phyloP scores from a whole-genome alignment of 257 asterid species.

The Nicotiana knightiana region DNA sequence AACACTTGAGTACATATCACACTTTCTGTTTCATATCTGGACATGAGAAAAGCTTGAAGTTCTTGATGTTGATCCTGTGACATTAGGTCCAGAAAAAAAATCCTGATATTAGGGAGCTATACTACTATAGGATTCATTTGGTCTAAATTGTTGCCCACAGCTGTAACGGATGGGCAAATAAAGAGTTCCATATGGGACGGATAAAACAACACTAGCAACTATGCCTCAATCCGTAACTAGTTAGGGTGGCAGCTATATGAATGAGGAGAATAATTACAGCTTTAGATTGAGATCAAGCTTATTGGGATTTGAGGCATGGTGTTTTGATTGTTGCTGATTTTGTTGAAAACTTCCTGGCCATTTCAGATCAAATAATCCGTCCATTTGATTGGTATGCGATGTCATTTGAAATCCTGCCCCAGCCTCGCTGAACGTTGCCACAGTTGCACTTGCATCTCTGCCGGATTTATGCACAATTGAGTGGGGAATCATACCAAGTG shows the following conservation, averaged over 20 bases:
- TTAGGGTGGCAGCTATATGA: background rate
- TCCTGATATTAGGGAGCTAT: background rate
- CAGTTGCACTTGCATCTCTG: constrained; percentile 34
- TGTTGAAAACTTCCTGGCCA: constrained; percentile 85
- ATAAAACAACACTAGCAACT: background rate
- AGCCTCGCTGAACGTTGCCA: constrained; percentile 34
- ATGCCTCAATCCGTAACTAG: background rate
- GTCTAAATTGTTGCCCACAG: background rate
- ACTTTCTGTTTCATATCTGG: background rate
- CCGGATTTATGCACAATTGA: constrained; percentile 56
- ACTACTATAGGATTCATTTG: background rate
- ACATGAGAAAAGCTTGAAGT: constrained; percentile 2
- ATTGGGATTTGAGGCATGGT: constrained; percentile 34
- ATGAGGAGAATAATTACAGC: constrained; percentile 31
- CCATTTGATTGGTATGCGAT: constrained; percentile 23
- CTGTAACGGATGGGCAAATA: background rate
- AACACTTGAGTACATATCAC: background rate
- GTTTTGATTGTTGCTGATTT: constrained; percentile 38
- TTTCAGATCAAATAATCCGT: constrained; percentile 34
- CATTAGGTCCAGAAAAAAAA: background rate
- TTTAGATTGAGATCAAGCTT: constrained; percentile 76
- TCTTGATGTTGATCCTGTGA: background rate
- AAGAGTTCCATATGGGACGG: background rate
- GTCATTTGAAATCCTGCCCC: constrained; percentile 32
- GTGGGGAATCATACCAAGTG: constrained; percentile 70